Percentiles rank a stretch among this genome's conserved stretches.
These are phyloP conservation scores for Ascochyta koolunga DNA, from an alignment of 2,329 filamentous ascomycete genomes.

Conservation along the genomic window DNA sequence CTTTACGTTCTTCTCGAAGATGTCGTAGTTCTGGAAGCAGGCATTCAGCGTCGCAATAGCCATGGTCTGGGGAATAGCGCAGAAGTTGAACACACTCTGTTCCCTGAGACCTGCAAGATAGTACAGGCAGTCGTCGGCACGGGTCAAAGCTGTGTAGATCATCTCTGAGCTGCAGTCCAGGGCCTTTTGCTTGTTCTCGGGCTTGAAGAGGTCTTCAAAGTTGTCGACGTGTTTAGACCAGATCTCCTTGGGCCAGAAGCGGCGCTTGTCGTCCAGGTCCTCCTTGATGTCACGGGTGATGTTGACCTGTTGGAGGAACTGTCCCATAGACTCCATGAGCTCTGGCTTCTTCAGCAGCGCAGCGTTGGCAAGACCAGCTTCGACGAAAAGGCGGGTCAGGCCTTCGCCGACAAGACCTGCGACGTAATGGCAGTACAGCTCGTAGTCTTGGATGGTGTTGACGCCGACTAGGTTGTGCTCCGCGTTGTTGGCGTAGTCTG, in stretches of 20 bases:
- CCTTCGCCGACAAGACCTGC: slow-evolving; percentile 98
- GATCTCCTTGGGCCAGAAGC: slow-evolving; percentile 95
- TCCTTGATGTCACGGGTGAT: slow-evolving; percentile 96
- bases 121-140: slow-evolving; percentile 92
- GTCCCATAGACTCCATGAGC: slow-evolving; percentile 93
- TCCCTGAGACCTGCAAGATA: slow-evolving; percentile 95
- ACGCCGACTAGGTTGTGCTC: slow-evolving; percentile 82
- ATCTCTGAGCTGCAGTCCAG: slow-evolving; percentile 90
- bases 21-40: slow-evolving; percentile 86
- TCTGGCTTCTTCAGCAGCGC: slow-evolving; percentile 78
- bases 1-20: slow-evolving; percentile 90
- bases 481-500: slow-evolving; percentile 86
- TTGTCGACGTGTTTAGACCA: slow-evolving; percentile 94
- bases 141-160: slow-evolving; percentile 85
- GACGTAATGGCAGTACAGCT: slow-evolving; percentile 97
- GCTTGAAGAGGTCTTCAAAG: slow-evolving; percentile 89
- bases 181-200: slow-evolving; percentile 76
- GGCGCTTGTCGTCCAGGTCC: slow-evolving; percentile 83
- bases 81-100: slow-evolving; percentile 99
- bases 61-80: slow-evolving; percentile 95
- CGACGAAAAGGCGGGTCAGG: slow-evolving; percentile 86
- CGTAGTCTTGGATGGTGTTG: slow-evolving; percentile 84
- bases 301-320: slow-evolving; percentile 98
- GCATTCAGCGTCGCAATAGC: slow-evolving; percentile 93
- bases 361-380: slow-evolving; percentile 83